Evolutionary conservation across 2,329 filamentous ascomycete genomes (phyloP).

Genomic region (Mycosphaerella sp.): DNA sequence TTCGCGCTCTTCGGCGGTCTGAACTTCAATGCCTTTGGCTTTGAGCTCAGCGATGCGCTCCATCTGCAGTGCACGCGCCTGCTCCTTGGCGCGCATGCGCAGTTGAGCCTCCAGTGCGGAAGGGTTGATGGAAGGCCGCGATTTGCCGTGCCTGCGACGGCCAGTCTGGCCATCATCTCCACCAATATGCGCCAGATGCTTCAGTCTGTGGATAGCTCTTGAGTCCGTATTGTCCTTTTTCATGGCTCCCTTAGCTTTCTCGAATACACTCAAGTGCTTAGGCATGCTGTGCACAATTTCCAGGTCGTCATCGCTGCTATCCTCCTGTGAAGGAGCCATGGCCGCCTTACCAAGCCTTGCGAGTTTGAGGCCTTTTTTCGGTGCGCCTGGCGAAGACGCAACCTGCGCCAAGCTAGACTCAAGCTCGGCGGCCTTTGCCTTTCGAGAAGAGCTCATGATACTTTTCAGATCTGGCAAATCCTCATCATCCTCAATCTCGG

Average conservation of each 20-base stretch:
- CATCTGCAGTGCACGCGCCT: constrained; percentile 71
- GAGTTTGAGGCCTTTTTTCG: constrained; percentile 26
- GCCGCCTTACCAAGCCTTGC: constrained; percentile 34
- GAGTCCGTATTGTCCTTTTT: constrained; percentile 25
- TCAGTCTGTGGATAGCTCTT: constrained; percentile 31
- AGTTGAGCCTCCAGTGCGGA: constrained; percentile 64
- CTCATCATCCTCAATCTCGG: constrained; percentile 25
- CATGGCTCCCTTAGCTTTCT: constrained; percentile 34
- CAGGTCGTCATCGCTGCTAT: constrained; percentile 52
- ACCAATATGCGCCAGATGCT: constrained; percentile 33
- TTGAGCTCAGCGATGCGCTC: constrained; percentile 70
- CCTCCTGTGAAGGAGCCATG: constrained; percentile 14
- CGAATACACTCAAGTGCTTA: constrained; percentile 29
- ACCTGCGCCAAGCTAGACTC: neutral
- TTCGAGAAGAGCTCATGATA: constrained; percentile 29
- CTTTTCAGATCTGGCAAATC: constrained; percentile 27
- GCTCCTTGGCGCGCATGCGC: constrained; percentile 65
- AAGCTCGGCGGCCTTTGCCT: neutral
- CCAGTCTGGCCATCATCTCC: constrained; percentile 45
- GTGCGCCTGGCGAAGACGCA: neutral
- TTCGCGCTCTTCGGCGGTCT: constrained; percentile 81
- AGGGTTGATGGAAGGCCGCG: constrained; percentile 56
- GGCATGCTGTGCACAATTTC: constrained; percentile 51
- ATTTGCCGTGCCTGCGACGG: constrained; percentile 52
- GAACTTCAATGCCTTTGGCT: constrained; percentile 72